phyloP scores from a whole-genome alignment of 148 eudicot genomes.

The Persicaria tinctoria region DNA sequence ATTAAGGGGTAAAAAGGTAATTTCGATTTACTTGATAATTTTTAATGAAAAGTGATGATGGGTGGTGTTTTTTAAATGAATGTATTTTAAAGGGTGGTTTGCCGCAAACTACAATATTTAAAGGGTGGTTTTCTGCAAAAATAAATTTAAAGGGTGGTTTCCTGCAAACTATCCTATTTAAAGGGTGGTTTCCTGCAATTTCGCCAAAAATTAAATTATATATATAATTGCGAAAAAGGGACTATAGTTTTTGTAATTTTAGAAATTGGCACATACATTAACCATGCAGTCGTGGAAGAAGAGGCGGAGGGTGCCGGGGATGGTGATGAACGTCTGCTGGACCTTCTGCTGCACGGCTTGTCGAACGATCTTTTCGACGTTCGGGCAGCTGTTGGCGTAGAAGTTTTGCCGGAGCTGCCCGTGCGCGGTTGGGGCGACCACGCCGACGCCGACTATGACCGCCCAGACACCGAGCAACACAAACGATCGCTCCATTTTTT shows the following conservation, averaged over 20 bases:
- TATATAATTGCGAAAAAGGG: not conserved
- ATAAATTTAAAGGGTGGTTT: too few species aligned
- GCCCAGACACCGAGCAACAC: not conserved
- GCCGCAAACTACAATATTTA: too few species aligned
- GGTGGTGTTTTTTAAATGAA: too few species aligned
- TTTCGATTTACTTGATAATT: too few species aligned
- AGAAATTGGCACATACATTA: not conserved
- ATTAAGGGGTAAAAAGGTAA: too few species aligned
- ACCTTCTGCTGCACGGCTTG: slow-evolving; percentile 45
- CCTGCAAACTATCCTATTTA: too few species aligned
- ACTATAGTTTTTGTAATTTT: not conserved
- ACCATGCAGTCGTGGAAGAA: slow-evolving; percentile 27
- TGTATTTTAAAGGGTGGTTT: too few species aligned
- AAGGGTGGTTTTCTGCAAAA: too few species aligned
- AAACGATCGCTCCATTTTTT: not conserved
- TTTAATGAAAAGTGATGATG: too few species aligned
- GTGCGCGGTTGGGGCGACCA: not conserved
- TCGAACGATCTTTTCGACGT: slow-evolving; percentile 52
- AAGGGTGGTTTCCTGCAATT: too few species aligned
- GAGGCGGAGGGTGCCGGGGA: slow-evolving; percentile 69
- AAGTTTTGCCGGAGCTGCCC: slow-evolving; percentile 21
- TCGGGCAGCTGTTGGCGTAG: slow-evolving; percentile 48
- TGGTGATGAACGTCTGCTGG: slow-evolving; percentile 50
- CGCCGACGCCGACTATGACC: not conserved
- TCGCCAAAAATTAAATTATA: not conserved